Evolutionary conservation across 768 basidiomycete species (phyloP).

Genomic region (Galerina marginata): DNA sequence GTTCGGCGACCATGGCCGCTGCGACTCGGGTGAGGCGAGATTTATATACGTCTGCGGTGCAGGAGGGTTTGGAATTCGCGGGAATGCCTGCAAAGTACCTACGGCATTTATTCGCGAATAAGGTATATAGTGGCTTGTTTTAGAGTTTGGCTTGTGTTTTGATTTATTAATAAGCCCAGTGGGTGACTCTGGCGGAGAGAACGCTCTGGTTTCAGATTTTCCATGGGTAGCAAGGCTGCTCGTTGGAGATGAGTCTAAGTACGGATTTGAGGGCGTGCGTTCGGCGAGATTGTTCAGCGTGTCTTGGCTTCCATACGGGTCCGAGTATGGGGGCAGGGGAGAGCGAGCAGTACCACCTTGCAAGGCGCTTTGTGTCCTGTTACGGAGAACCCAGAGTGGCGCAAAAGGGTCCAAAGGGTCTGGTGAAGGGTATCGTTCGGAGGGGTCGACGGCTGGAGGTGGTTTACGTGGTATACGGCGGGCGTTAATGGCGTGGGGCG

Average conservation of each 20-base stretch:
- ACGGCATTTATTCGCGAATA: slow-evolving; percentile 17
- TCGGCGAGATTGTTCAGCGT: slow-evolving; percentile 6
- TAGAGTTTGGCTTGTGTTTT: slow-evolving; percentile 4
- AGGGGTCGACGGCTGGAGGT: slow-evolving; percentile 55
- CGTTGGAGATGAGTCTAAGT: slow-evolving; percentile 7
- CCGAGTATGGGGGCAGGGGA: background rate
- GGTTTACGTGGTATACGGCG: slow-evolving; percentile 59
- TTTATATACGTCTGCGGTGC: slow-evolving; percentile 14
- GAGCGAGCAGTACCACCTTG: background rate
- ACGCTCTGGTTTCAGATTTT: background rate
- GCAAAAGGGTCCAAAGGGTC: slow-evolving; percentile 77
- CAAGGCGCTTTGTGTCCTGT: slow-evolving; percentile 49
- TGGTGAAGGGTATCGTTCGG: slow-evolving; percentile 64
- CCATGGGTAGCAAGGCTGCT: background rate
- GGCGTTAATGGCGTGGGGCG: background rate
- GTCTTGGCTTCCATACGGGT: slow-evolving; percentile 13
- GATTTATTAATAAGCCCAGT: background rate
- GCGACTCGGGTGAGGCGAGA: slow-evolving; percentile 11
- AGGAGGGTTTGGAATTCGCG: slow-evolving; percentile 11
- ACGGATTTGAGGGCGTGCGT: slow-evolving; percentile 4
- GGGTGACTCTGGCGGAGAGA: slow-evolving; percentile 5
- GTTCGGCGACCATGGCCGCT: background rate
- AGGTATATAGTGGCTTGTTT: slow-evolving; percentile 17
- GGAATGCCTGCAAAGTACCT: slow-evolving; percentile 16
- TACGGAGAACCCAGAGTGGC: slow-evolving; percentile 67